Evolutionary conservation across 2,329 filamentous ascomycete genomes (phyloP), one percentile per base, ranked within the genome.

Genomic region (Decorospora gaudefroyi): DNA sequence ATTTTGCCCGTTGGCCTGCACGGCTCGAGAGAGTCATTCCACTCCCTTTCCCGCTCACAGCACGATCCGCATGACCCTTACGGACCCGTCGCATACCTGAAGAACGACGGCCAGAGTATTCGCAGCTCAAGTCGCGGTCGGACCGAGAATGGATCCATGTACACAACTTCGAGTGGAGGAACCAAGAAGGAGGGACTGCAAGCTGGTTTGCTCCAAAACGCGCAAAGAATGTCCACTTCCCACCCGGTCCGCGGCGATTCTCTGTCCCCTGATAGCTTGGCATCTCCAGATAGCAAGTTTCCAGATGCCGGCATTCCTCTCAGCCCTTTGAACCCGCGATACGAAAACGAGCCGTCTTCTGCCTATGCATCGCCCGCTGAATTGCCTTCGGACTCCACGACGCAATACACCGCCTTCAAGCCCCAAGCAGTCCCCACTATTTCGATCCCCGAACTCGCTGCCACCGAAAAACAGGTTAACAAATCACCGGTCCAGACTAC

Each of bases 1-100:
- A 80, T 99, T n/a, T 78, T 97, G n/a, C 91, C 93, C 4, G 88
- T 88, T 1, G 84, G 83, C 41, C 65, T 92, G 13, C 84, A 93
- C 28, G 78, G 82, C 62, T 96, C 92, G 1, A 82, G 83, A 30
- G 90, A 96, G 57, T 96, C 92, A 4, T 77, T 97, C 51, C 85
- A 91, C 68, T 95, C 90, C 2, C 77, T 97, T 54, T 88, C 90
- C 17, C 84, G 87, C 40, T 86, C 85, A 2, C 79, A 92, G 31
- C 79, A 84, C 43, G 80, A 83, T 55, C 81, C 85, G 40, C 87
- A 95, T 60, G 92, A 96, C 69, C 92, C 90, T 23, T 97, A 96
- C 72, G 83, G 89, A 36, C 79, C 77, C 0, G 79, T 82, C 11
- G 73, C 75, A 22, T 85, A 87, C 63, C 73, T 82, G 46, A 75